Base-by-base conservation (phyloP, 1,284 basidiomycete species). In the Xerocomus amazonicus region DNA sequence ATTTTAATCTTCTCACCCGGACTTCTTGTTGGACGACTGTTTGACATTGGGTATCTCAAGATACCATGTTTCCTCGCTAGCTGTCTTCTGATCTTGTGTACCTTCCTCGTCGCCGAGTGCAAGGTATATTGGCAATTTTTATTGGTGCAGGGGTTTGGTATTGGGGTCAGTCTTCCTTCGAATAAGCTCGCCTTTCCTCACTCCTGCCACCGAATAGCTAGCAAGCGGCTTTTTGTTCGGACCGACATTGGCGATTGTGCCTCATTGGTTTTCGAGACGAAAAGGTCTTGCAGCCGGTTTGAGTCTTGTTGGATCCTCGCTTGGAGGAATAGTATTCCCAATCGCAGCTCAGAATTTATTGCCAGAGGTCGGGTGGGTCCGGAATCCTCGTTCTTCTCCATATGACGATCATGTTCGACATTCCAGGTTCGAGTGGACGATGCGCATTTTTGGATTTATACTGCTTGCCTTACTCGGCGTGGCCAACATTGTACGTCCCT, bases 91-190 rank as follows among this genome's bases (percentile, higher is more conserved):
- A 63, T 79, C 16, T 54, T 70, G 1, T 72, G 69, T 33, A 71
- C 75, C 1, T 75, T 83, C 59, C 66, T 82, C 48, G 66, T 73
- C 1, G 76, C 77, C 1, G 70, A 82, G 57, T 77, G 78, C 47
- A 74, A 56, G 5, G 52, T 64, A 45, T 83, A 77, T 57, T 83
- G 75, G 72, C 80, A 83, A 32, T 70, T 79, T 47, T 53, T 80
- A 33, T 67, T 80, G 9, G 75, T 68, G 12, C 78, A 80, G 46
- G 78, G 78, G 3, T 48, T 80, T 17, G 69, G 69, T 2, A 51
- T 71, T 9, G 78, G 78, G 27, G 71, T 77, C 26, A 48, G 62
- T 52, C 9, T 28, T 6, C 3, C 13, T 3, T 35, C 12, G 14
- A 9, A 3, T 31, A 4, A 2, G 12, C 14, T 6, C 31, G 13